Evolutionary conservation across 257 asterid species (phyloP).

Genomic region (Eucommia ulmoides): DNA sequence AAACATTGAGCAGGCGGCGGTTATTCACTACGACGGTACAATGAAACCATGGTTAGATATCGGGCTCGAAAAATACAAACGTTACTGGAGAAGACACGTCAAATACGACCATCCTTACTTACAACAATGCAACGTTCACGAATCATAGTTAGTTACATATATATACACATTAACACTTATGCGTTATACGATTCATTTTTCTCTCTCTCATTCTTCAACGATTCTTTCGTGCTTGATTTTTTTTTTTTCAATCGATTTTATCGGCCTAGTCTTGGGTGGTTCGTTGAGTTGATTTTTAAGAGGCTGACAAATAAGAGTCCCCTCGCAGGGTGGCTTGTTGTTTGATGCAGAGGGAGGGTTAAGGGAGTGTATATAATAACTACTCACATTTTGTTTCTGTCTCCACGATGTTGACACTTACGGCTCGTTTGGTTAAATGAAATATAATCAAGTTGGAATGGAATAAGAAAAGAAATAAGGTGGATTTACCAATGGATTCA

Average conservation of each 20-base stretch:
- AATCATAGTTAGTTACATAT: slow-evolving; percentile 27
- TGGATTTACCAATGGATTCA: no score
- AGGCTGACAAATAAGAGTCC: slow-evolving; percentile 18
- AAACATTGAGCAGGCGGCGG: slow-evolving; percentile 55
- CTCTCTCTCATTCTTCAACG: slow-evolving; percentile 39
- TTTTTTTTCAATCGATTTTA: slow-evolving; percentile 11
- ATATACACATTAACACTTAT: neutral
- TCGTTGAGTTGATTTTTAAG: slow-evolving; percentile 27
- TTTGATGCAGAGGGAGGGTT: slow-evolving; percentile 18
- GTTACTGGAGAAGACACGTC: slow-evolving; percentile 56
- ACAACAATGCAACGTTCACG: slow-evolving; percentile 74
- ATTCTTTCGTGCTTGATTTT: slow-evolving; percentile 22
- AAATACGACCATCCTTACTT: slow-evolving; percentile 58
- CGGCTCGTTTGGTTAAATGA: neutral
- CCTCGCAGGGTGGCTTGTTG: slow-evolving; percentile 8
- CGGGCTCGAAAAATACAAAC: slow-evolving; percentile 62
- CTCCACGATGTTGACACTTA: neutral
- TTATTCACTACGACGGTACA: slow-evolving; percentile 71
- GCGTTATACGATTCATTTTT: neutral
- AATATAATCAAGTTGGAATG: no score
- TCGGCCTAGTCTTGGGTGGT: slow-evolving; percentile 15
- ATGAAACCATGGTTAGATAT: slow-evolving; percentile 89
- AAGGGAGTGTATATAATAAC: neutral
- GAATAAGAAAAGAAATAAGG: no score
- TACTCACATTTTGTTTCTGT: neutral